These are phyloP conservation scores for button mushroom (Agaricus bisporus) DNA, from an alignment of 768 basidiomycete species.

Conservation along the genomic window DNA sequence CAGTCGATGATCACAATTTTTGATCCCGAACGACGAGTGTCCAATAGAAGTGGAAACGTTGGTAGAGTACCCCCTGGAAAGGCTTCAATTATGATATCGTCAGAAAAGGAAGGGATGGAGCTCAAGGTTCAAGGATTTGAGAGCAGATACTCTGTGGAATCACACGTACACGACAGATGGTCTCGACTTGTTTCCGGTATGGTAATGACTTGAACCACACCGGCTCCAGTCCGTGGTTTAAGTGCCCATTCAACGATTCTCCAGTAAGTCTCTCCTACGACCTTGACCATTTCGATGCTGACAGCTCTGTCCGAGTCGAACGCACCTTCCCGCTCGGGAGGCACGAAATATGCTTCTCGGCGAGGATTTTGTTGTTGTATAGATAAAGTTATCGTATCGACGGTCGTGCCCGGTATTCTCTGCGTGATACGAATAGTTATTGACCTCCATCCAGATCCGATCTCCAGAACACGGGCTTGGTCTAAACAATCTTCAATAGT, in stretches of 20 bases:
- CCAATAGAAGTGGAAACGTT: constrained; percentile 50
- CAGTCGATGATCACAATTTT: constrained; percentile 54
- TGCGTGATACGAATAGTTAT: constrained; percentile 59
- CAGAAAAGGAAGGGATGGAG: too few species aligned
- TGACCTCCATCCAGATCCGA: constrained; percentile 75
- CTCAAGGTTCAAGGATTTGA: not conserved
- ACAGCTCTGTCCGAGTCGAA: constrained; percentile 73
- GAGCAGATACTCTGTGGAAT: not conserved
- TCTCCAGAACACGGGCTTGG: constrained; percentile 39
- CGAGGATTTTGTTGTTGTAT: constrained; percentile 56
- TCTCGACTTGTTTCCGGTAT: constrained; percentile 69
- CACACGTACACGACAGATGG: not conserved
- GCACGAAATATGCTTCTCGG: constrained; percentile 55
- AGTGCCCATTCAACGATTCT: constrained; percentile 59
- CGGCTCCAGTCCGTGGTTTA: constrained; percentile 50
- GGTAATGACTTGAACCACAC: constrained; percentile 70
- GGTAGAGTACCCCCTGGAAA: constrained; percentile 72
- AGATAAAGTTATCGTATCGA: constrained; percentile 72
- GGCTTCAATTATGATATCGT: constrained; percentile 29
- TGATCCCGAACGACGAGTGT: constrained; percentile 40
- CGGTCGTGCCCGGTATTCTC: constrained; percentile 45
- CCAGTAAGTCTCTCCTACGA: constrained; percentile 66
- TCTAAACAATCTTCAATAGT: not conserved
- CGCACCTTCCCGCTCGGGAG: constrained; percentile 50
- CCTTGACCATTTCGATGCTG: constrained; percentile 76